Evolutionary conservation across 2,329 filamentous ascomycete species (phyloP), one percentile per base, ranked within the genome.

Genomic region (Alternaria postmessia): DNA sequence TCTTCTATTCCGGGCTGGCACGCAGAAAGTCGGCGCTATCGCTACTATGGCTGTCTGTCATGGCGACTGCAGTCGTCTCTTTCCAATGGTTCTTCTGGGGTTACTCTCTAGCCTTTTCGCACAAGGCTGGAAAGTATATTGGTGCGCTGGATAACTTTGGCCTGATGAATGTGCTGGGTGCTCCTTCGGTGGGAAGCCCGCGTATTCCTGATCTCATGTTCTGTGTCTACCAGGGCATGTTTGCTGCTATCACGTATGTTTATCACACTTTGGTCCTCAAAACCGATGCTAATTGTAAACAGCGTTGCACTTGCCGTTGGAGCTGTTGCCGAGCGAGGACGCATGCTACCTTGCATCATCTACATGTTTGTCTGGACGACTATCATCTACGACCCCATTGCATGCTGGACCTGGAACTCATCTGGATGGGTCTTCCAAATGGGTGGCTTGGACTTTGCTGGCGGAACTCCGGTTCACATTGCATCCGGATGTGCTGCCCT

Each of bases 1-100:
- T 96, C 85, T 96, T 96, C 86, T 97, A 97, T 84, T 94, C 91
- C 43, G 93, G 93, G 65, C 89, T 96, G 16, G 92, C 93, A 16
- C 89, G 93, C 57, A 88, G 93, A 78, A 97, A 96, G 83, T 96
- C 92, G 0, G 93, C 93, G 4, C 84, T 97, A 55, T 92, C 92
- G 18, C 85, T 97, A 63, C 90, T 96, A 78, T 94, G 92, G 86
- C 85, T 96, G 4, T 91, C 91, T 14, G 87, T 96, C 82, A 90
- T 96, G 82, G 89, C 91, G 16, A 87, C 90, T 4, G 91, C 88
- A 11, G 88, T 96, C 66, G 88, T 93, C 62, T 89, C 88, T 51
- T 96, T 96, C 81, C 92, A 96, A 76, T 97, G 93, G 93, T 96
- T 96, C 83, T 94, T 96, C 83, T 96, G 93, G 93, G 93, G 93